A percentile compares a stretch with the other conserved stretches of the same genome.
phyloP scores from a whole-genome alignment of 2,329 filamentous ascomycete genomes.

The Cytospora chrysosperma region DNA sequence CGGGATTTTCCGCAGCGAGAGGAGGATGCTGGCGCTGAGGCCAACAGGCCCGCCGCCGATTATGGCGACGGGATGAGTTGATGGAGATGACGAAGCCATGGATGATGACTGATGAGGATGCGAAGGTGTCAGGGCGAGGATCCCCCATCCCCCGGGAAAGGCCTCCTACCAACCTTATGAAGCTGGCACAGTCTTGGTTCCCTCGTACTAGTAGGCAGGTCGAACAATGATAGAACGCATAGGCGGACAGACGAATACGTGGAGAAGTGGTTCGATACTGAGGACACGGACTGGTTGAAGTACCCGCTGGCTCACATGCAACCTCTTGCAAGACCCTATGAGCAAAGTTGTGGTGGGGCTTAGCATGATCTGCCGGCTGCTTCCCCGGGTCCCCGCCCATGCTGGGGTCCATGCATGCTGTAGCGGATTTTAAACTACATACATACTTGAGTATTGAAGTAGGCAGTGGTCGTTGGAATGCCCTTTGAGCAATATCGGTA shows the following conservation, averaged over 20 bases:
- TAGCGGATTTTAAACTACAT: no score
- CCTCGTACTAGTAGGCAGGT: no score
- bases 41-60: constrained; percentile 23
- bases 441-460: no score
- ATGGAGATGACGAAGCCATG: neutral
- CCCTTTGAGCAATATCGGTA: no score
- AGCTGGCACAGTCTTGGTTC: neutral
- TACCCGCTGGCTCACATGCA: no score
- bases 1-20: constrained; percentile 22
- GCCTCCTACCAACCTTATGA: neutral
- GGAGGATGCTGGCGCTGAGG: constrained; percentile 21
- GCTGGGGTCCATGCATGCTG: no score
- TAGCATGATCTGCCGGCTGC: neutral
- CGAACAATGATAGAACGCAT: neutral
- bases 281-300: no score
- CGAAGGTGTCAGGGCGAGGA: no score
- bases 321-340: neutral
- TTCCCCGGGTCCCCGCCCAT: neutral
- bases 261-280: no score
- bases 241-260: neutral
- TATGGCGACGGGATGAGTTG: constrained; percentile 12
- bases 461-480: no score
- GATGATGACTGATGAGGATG: neutral
- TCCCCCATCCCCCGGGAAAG: neutral
- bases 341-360: neutral